Conservation (phyloP, 2,329 filamentous ascomycete species). For the Phialophora tarda region DNA sequence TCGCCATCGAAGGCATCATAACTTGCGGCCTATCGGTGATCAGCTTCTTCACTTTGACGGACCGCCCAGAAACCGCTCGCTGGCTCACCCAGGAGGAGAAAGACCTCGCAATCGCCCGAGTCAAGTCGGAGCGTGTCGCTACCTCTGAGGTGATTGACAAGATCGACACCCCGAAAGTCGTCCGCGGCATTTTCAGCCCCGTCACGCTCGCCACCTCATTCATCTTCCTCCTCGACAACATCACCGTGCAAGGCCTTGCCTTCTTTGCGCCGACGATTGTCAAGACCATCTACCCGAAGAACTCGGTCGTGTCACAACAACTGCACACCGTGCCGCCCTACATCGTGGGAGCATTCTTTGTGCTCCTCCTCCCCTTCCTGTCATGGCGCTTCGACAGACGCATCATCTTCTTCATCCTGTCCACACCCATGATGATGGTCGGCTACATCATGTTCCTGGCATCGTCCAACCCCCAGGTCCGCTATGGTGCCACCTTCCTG, state of each 20-base stretch:
- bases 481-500: slow-evolving; percentile 74
- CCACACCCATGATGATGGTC: slow-evolving; percentile 68
- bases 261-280: slow-evolving; percentile 76
- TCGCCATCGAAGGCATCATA: slow-evolving; percentile 62
- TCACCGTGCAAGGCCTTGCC: slow-evolving; percentile 72
- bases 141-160: slow-evolving; percentile 68
- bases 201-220: slow-evolving; percentile 63
- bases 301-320: slow-evolving; percentile 66
- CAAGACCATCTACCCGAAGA: slow-evolving; percentile 67
- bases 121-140: slow-evolving; percentile 71
- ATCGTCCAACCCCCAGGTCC: slow-evolving; percentile 56
- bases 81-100: slow-evolving; percentile 72
- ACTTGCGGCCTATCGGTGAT: slow-evolving; percentile 64
- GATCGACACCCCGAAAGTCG: slow-evolving; percentile 64
- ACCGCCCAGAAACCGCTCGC: slow-evolving; percentile 69
- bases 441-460: slow-evolving; percentile 75
- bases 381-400: slow-evolving; percentile 67
- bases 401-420: slow-evolving; percentile 64
- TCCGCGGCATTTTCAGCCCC: slow-evolving; percentile 68
- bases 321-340: slow-evolving; percentile 74
- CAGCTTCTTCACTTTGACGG: slow-evolving; percentile 68
- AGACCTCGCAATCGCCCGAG: slow-evolving; percentile 67
- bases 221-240: slow-evolving; percentile 69
- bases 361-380: slow-evolving; percentile 64
- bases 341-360: slow-evolving; percentile 70